phyloP scores from a whole-genome alignment of 2,329 filamentous ascomycete genomes.

The Bipolaris zeicola region DNA sequence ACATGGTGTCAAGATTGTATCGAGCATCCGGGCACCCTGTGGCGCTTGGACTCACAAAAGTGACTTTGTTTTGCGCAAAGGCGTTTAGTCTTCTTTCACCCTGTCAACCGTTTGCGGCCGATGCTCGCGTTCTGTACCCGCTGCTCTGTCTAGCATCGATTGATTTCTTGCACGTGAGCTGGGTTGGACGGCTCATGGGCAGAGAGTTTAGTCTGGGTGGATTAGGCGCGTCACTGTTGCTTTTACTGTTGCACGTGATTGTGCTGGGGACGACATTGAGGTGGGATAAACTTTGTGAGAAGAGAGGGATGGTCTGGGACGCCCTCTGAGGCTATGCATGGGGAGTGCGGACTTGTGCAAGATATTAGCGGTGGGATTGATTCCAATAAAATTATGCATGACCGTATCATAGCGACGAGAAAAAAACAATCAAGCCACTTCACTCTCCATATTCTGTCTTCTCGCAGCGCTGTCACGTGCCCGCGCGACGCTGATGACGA shows the following conservation, averaged over 20 bases:
- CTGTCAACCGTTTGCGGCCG: constrained; percentile 75
- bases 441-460: neutral
- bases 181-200: constrained; percentile 20
- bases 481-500: neutral
- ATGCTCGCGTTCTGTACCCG: constrained; percentile 67
- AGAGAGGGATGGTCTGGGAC: constrained; percentile 29
- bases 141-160: constrained; percentile 71
- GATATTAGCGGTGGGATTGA: neutral
- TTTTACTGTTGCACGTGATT: constrained; percentile 56
- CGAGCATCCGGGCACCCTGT: constrained; percentile 38
- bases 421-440: neutral
- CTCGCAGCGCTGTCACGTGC: neutral
- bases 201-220: constrained; percentile 38
- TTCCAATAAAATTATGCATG: constrained; percentile 15
- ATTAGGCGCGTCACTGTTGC: constrained; percentile 47
- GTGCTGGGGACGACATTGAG: constrained; percentile 49
- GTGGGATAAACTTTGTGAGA: constrained; percentile 41
- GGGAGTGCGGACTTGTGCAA: neutral
- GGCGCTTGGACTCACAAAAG: constrained; percentile 52
- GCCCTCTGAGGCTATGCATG: constrained; percentile 5
- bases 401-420: neutral
- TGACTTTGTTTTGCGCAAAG: constrained; percentile 71
- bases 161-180: constrained; percentile 56
- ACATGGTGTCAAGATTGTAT: constrained; percentile 8
- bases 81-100: constrained; percentile 67